phyloP scores from a whole-genome alignment of 257 asterid genomes.

The Thymus quinquecostatus region DNA sequence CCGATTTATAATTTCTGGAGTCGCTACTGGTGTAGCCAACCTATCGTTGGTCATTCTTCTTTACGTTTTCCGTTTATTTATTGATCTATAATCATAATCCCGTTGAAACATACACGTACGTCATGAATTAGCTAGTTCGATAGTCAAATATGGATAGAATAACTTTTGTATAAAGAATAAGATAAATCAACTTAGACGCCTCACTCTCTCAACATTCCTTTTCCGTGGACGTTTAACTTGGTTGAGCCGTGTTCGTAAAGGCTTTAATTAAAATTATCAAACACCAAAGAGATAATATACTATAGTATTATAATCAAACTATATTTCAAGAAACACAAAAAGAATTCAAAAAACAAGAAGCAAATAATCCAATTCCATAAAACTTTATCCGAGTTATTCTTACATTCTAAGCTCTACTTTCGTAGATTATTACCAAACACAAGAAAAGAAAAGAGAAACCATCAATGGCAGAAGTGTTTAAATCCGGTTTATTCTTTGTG shows the following conservation, averaged over 20 bases:
- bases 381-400: background rate
- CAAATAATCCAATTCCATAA: background rate
- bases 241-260: background rate
- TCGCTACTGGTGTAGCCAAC: too few species aligned
- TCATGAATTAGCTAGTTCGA: too few species aligned
- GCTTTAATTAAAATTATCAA: background rate
- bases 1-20: too few species aligned
- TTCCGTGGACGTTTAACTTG: background rate
- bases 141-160: too few species aligned
- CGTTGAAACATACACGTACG: too few species aligned
- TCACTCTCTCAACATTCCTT: background rate
- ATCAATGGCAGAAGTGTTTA: background rate
- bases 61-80: too few species aligned
- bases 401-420: background rate
- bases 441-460: background rate
- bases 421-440: background rate
- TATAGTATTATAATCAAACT: too few species aligned
- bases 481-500: slow-evolving; percentile 32
- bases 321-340: too few species aligned
- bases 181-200: background rate
- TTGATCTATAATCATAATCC: too few species aligned
- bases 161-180: too few species aligned
- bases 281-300: too few species aligned
- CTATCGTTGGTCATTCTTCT: too few species aligned
- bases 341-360: background rate